Conservation (phyloP, 23 red algal genomes). For the Agarophyton chilense region DNA sequence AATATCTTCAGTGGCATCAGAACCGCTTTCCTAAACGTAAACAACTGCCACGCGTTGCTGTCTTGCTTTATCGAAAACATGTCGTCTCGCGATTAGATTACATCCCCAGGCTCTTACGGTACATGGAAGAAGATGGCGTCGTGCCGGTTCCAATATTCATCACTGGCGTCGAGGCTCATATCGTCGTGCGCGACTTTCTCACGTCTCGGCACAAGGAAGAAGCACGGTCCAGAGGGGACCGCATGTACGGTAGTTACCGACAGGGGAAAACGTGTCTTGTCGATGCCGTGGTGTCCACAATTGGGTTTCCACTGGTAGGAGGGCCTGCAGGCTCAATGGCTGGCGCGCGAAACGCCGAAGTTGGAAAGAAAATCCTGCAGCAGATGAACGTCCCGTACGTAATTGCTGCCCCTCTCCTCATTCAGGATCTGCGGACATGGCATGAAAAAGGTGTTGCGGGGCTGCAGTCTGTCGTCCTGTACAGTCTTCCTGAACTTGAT, state of each 20-base stretch:
- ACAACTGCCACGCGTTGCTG: slow-evolving; percentile 16
- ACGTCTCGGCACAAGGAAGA: slow-evolving; percentile 46
- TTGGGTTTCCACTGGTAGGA: slow-evolving; percentile 77
- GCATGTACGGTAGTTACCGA: slow-evolving; percentile 10
- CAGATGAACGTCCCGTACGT: slow-evolving; percentile 70
- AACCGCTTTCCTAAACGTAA: slow-evolving; percentile 1
- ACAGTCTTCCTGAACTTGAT: slow-evolving; percentile 73
- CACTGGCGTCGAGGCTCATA: slow-evolving; percentile 83
- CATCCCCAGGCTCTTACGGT: slow-evolving; percentile 25
- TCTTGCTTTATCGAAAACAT: slow-evolving; percentile 81
- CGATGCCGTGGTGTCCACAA: slow-evolving; percentile 73
- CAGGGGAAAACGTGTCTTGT: slow-evolving; percentile 19
- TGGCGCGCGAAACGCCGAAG: slow-evolving; percentile 60
- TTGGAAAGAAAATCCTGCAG: slow-evolving; percentile 28
- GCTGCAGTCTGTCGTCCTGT: slow-evolving; percentile 74
- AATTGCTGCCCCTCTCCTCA: slow-evolving; percentile 66
- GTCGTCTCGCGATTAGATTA: slow-evolving; percentile 61
- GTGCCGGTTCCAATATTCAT: slow-evolving; percentile 72
- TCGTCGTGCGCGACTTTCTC: slow-evolving; percentile 70
- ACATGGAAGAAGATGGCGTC: slow-evolving; percentile 44
- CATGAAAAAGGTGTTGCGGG: slow-evolving; percentile 63
- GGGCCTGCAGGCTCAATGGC: slow-evolving; percentile 78
- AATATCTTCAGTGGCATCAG: slow-evolving; percentile 66
- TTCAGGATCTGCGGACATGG: slow-evolving; percentile 69
- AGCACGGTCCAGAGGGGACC: background rate